These are phyloP conservation scores for Vanderwaltozyma tropicalis DNA, from an alignment of 805 yeast genomes.

Conservation along the genomic window DNA sequence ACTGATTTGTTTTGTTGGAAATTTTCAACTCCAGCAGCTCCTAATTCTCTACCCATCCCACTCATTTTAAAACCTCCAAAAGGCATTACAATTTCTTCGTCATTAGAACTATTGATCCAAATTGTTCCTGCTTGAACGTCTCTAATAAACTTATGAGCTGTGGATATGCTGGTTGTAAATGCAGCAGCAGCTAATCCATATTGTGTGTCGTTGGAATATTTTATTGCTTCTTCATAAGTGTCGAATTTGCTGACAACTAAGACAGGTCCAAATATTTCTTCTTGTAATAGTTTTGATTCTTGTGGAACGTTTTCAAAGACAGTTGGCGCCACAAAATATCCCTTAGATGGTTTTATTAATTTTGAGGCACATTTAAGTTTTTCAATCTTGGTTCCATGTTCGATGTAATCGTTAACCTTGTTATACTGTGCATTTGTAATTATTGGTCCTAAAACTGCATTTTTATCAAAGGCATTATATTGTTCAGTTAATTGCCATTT, in stretches of 20 bases:
- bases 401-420: constrained; percentile 44
- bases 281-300: constrained; percentile 40
- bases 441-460: constrained; percentile 32
- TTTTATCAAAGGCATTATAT: constrained; percentile 35
- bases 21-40: constrained; percentile 57
- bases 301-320: constrained; percentile 42
- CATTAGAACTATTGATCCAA: constrained; percentile 46
- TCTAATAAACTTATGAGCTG: constrained; percentile 42
- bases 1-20: constrained; percentile 70
- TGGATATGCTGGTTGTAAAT: constrained; percentile 41
- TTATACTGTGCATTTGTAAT: constrained; percentile 46
- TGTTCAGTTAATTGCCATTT: constrained; percentile 50
- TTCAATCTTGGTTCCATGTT: constrained; percentile 42
- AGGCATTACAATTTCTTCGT: constrained; percentile 47
- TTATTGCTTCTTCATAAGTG: constrained; percentile 41
- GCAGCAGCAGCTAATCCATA: constrained; percentile 53
- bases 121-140: constrained; percentile 56
- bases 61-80: constrained; percentile 57
- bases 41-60: constrained; percentile 66
- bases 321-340: constrained; percentile 44
- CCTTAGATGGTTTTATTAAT: too few relatives aligned
- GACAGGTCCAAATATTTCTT: constrained; percentile 60
- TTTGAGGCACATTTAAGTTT: constrained; percentile 49
- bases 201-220: constrained; percentile 42
- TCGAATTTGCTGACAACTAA: constrained; percentile 47